Percentiles rank a stretch among this genome's conserved stretches.
Evolutionary conservation across 805 yeast genomes (phyloP).

Genomic region (Ogataea sp.): DNA sequence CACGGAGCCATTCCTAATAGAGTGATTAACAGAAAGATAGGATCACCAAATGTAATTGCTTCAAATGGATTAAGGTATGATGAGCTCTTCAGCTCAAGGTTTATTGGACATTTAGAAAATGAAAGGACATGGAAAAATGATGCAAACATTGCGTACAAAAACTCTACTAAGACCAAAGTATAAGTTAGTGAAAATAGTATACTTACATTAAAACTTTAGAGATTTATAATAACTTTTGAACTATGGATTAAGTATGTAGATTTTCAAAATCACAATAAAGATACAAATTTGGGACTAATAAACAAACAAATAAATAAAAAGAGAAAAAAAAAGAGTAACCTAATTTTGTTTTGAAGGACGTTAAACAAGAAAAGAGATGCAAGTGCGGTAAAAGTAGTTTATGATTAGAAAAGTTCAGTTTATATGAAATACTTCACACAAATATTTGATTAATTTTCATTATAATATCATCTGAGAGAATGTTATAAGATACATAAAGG

Average conservation of each 20-base stretch:
- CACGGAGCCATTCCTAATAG: slow-evolving; percentile 37
- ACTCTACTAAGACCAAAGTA: not conserved
- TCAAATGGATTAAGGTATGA: slow-evolving; percentile 19
- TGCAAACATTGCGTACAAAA: not conserved
- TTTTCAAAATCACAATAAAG: no score
- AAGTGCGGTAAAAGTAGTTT: no score
- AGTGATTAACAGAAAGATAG: slow-evolving; percentile 36
- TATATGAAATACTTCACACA: no score
- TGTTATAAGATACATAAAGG: slow-evolving; percentile 8
- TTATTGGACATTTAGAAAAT: not conserved
- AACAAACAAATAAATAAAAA: not conserved
- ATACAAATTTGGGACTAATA: not conserved
- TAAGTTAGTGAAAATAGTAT: no score
- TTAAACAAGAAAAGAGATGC: no score
- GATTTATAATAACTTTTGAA: no score
- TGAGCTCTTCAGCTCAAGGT: slow-evolving; percentile 1
- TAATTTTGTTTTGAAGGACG: no score
- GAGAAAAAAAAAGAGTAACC: no score
- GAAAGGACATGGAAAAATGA: not conserved
- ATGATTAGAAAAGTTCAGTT: no score
- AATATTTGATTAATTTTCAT: not conserved
- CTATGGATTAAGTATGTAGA: no score
- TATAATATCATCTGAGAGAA: slow-evolving; percentile 21
- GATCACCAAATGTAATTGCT: slow-evolving; percentile 55
- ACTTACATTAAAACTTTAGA: no score